A percentile compares a stretch with the other conserved stretches of the same genome.
Conservation (phyloP, 441 rosid genomes). For the Flueggea neowawraea region DNA sequence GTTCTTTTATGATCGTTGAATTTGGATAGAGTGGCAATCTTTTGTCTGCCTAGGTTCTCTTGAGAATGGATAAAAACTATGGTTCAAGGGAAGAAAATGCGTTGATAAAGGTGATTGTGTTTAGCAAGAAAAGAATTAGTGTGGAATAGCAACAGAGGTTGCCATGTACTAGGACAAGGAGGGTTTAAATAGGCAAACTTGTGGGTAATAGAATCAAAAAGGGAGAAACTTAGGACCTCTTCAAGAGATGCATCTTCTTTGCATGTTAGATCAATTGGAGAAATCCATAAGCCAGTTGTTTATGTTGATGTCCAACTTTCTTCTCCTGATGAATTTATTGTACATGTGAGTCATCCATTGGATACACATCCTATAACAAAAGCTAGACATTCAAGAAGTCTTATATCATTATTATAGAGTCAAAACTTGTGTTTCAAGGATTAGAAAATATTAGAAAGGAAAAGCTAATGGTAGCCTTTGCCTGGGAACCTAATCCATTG, state of each 20-base stretch:
- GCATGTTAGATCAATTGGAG: constrained; percentile 30
- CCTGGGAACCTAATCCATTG: constrained; percentile 36
- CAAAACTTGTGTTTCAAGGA: constrained; percentile 61
- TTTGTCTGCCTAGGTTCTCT: too few relatives aligned
- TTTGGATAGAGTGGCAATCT: too few relatives aligned
- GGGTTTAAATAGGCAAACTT: too few relatives aligned
- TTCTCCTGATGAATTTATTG: constrained; percentile 55
- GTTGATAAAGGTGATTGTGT: too few relatives aligned
- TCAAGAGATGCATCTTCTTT: constrained; percentile 37
- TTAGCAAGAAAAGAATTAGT: too few relatives aligned
- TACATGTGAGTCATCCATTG: constrained; percentile 63
- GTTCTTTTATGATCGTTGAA: too few relatives aligned
- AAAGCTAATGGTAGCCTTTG: constrained; percentile 59
- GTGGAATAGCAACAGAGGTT: too few relatives aligned
- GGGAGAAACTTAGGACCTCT: constrained; percentile 51
- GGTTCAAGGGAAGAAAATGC: too few relatives aligned
- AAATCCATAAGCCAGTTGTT: constrained; percentile 28
- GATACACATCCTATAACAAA: constrained; percentile 76
- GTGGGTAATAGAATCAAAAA: constrained; percentile 50
- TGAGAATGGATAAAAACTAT: too few relatives aligned
- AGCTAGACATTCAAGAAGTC: constrained; percentile 63
- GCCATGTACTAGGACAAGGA: too few relatives aligned
- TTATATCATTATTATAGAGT: constrained; percentile 53
- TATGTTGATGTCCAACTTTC: constrained; percentile 58
- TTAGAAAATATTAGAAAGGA: constrained; percentile 75